A percentile compares a stretch with the other conserved stretches of the same genome.
Evolutionary conservation across 225 moss, liverwort and hornwort species (phyloP).

Genomic region (Lunularia cruciata): DNA sequence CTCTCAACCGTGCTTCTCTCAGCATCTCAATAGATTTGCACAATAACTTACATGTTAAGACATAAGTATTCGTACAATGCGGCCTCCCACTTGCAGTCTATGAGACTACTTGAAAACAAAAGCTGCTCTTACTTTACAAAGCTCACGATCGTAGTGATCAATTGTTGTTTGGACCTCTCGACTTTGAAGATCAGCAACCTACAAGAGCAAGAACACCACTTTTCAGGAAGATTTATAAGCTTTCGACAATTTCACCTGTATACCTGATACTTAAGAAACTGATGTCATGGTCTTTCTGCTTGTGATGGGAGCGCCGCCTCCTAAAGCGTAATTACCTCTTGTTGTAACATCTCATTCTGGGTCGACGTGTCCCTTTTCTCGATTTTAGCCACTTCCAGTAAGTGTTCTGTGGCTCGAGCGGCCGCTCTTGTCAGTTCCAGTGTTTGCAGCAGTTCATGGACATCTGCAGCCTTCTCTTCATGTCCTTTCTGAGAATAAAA

Average conservation of each 20-base stretch:
- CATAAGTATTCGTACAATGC: not conserved
- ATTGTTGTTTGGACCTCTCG: slow-evolving; percentile 67
- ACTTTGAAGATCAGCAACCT: slow-evolving; percentile 67
- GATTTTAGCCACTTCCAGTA: slow-evolving; percentile 45
- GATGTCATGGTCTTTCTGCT: too few relatives aligned
- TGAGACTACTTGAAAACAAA: not conserved
- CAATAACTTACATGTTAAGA: too few relatives aligned
- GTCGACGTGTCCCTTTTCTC: slow-evolving; percentile 52
- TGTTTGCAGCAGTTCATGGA: slow-evolving; percentile 55
- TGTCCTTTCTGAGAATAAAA: slow-evolving; percentile 23
- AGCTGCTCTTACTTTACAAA: slow-evolving; percentile 56
- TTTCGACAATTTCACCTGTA: not conserved
- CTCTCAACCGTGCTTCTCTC: not conserved
- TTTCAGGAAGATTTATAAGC: not conserved
- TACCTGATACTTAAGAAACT: too few relatives aligned
- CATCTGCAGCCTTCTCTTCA: slow-evolving; percentile 47
- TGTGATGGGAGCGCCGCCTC: not conserved
- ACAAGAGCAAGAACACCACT: not conserved
- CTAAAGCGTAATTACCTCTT: slow-evolving; percentile 44
- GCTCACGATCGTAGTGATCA: slow-evolving; percentile 75
- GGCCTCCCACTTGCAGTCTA: not conserved
- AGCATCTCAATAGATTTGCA: too few relatives aligned
- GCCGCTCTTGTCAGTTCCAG: slow-evolving; percentile 50
- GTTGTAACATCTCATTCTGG: slow-evolving; percentile 66
- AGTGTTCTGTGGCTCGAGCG: slow-evolving; percentile 53